Evolutionary conservation across 495 filamentous ascomycete species (phyloP).

Genomic region (Aspergillus funiculosus): DNA sequence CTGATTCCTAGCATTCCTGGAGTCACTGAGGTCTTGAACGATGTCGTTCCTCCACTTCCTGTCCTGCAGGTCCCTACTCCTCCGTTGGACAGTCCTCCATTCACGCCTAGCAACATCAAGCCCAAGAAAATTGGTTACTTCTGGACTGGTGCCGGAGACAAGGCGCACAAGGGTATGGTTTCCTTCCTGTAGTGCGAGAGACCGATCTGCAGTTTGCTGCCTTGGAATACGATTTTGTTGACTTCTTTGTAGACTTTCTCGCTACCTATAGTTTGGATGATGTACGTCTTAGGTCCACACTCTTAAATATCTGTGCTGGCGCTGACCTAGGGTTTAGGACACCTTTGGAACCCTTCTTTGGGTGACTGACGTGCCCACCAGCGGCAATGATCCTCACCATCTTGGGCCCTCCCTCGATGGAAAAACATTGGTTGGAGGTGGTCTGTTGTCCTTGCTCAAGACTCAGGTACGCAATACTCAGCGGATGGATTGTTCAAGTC

Average conservation of each 20-base stretch:
- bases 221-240: background rate
- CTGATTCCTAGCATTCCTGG: conserved; percentile 56
- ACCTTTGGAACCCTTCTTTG: conserved; percentile 56
- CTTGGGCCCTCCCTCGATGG: conserved; percentile 53
- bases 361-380: conserved; percentile 54
- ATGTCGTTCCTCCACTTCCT: conserved; percentile 48
- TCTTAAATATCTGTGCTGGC: too few relatives aligned
- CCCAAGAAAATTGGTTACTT: conserved; percentile 65
- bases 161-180: conserved; percentile 43
- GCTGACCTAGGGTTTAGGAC: too few relatives aligned
- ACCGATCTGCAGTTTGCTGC: too few relatives aligned
- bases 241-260: conserved; percentile 44
- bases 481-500: background rate
- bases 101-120: conserved; percentile 48
- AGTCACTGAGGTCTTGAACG: conserved; percentile 49
- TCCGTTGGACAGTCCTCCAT: conserved; percentile 49
- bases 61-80: conserved; percentile 56
- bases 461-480: conserved; percentile 33
- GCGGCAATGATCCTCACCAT: conserved; percentile 59
- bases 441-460: conserved; percentile 56
- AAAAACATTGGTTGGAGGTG: conserved; percentile 55
- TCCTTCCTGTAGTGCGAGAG: too few relatives aligned
- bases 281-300: too few relatives aligned
- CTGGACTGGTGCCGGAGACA: conserved; percentile 57
- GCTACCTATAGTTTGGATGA: conserved; percentile 56